These are phyloP conservation scores for Benincasa hispida DNA, from an alignment of 306 rosid genomes.

Conservation along the genomic window DNA sequence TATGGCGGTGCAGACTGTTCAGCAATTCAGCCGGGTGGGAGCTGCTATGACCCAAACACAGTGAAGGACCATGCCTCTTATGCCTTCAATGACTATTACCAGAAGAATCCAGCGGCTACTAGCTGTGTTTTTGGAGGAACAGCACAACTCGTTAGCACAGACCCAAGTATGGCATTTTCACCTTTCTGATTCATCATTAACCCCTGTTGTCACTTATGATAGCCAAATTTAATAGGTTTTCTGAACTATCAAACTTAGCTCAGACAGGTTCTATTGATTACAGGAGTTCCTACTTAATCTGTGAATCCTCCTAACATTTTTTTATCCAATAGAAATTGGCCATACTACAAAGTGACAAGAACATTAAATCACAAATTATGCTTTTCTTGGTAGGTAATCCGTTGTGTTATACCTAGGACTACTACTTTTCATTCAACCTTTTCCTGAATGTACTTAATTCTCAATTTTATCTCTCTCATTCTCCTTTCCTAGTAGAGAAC, in stretches of 20 bases:
- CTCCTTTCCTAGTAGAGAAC: not conserved
- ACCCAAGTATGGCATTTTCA: conserved; percentile 69
- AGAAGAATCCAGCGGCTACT: conserved; percentile 66
- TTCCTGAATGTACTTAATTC: not conserved
- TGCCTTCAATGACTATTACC: conserved; percentile 79
- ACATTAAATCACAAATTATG: not conserved
- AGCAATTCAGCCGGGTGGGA: conserved; percentile 49
- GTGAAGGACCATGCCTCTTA: conserved; percentile 71
- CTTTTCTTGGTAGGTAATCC: not conserved
- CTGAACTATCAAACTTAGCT: not conserved
- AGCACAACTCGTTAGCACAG: conserved; percentile 45
- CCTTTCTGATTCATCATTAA: not conserved
- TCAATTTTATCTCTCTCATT: not conserved
- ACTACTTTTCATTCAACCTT: not conserved
- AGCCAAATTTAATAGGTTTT: not conserved
- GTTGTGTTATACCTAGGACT: not conserved
- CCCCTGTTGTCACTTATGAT: not conserved
- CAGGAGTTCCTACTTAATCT: not conserved
- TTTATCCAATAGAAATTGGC: not conserved
- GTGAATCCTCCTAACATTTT: not conserved
- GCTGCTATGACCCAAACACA: conserved; percentile 67
- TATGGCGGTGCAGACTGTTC: conserved; percentile 81
- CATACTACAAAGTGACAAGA: not conserved
- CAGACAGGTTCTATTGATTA: not conserved
- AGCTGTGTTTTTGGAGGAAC: conserved; percentile 84